These are phyloP conservation scores for Epichloe brachyelytri DNA, from an alignment of 2,329 filamentous ascomycete species.

Conservation along the genomic window DNA sequence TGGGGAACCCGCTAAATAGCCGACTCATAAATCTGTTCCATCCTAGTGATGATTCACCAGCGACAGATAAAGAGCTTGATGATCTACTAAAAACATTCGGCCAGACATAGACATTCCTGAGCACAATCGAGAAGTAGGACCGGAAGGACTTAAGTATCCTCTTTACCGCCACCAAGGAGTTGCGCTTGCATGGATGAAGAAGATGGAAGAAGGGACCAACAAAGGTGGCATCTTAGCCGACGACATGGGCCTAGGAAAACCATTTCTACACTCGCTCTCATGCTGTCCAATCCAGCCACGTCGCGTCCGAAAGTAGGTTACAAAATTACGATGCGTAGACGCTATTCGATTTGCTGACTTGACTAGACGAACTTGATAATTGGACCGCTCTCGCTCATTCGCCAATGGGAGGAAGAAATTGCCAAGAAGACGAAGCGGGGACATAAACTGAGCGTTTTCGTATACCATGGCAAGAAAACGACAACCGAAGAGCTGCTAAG, in stretches of 20 bases:
- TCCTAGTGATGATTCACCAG: constrained; percentile 23
- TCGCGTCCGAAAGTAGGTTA: constrained; percentile 22
- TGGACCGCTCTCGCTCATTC: constrained; percentile 65
- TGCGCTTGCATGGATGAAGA: constrained; percentile 70
- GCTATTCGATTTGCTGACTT: constrained; percentile 19
- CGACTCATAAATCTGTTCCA: constrained; percentile 21
- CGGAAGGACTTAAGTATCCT: constrained; percentile 50
- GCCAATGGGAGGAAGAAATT: constrained; percentile 79
- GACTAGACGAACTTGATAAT: constrained; percentile 68
- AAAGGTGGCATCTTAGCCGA: constrained; percentile 86
- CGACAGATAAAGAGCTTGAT: constrained; percentile 51
- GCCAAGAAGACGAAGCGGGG: constrained; percentile 48
- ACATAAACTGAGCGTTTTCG: constrained; percentile 49
- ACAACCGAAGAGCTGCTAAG: constrained; percentile 46
- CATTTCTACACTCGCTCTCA: constrained; percentile 67
- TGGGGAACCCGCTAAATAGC: constrained; percentile 23
- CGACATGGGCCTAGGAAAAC: constrained; percentile 90
- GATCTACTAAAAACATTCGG: constrained; percentile 59
- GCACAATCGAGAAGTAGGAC: constrained; percentile 54
- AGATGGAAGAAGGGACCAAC: constrained; percentile 64
- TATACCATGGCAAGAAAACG: constrained; percentile 58
- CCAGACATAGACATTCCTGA: constrained; percentile 54
- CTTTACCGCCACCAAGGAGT: constrained; percentile 76
- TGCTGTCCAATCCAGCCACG: constrained; percentile 52
- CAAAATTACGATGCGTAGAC: constrained; percentile 26